Evolutionary conservation across 139 green algal genomes (phyloP).

Genomic region (Pseudopediastrum boryanum): DNA sequence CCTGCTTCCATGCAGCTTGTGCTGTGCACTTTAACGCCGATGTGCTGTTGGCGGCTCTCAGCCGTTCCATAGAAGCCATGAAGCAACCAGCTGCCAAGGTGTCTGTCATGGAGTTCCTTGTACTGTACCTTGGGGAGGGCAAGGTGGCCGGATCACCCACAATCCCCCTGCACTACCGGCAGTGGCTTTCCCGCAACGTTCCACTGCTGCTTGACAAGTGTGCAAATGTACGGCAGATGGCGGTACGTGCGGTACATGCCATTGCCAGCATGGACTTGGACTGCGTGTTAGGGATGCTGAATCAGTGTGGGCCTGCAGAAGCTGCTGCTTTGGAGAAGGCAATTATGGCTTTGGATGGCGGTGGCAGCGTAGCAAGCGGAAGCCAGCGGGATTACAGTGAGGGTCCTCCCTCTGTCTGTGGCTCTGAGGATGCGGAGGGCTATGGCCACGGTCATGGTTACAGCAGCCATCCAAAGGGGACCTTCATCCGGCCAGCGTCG

Average conservation of each 20-base stretch:
- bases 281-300: no score
- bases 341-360: constrained; percentile 9
- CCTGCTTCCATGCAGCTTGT: constrained; percentile 47
- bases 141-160: constrained; percentile 22
- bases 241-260: constrained; percentile 36
- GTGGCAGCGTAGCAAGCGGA: neutral
- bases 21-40: constrained; percentile 35
- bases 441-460: no score
- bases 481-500: neutral
- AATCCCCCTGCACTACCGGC: constrained; percentile 27
- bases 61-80: constrained; percentile 46
- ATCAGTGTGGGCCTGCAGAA: constrained; percentile 25
- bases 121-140: constrained; percentile 31
- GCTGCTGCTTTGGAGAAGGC: constrained; percentile 40
- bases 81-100: constrained; percentile 50
- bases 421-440: no score
- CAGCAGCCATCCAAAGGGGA: neutral
- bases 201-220: constrained; percentile 57
- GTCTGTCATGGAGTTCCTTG: constrained; percentile 63
- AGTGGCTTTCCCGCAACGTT: constrained; percentile 48
- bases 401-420: no score
- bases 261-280: constrained; percentile 37
- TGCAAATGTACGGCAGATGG: constrained; percentile 56
- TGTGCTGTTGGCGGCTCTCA: constrained; percentile 52
- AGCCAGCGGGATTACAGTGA: neutral